Evolutionary conservation across 2,329 filamentous ascomycete genomes (phyloP).

Genomic region (Blastomyces emzantsi): DNA sequence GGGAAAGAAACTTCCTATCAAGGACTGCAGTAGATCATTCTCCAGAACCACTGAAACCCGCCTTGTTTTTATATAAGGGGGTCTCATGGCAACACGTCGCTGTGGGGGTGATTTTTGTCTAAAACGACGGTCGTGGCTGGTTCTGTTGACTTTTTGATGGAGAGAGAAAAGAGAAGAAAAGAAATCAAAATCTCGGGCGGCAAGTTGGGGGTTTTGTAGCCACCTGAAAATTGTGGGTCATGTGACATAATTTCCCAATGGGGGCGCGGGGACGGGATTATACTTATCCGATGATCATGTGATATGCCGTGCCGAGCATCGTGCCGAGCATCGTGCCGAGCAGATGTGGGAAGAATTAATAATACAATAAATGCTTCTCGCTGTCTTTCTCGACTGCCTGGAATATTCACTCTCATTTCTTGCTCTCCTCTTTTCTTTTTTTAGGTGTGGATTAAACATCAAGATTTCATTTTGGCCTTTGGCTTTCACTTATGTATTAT

Average conservation of each 20-base stretch:
- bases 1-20: constrained; percentile 63
- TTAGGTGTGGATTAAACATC: not conserved
- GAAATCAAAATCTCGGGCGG: constrained; percentile 16
- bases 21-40: constrained; percentile 47
- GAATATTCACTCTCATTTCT: not conserved
- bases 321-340: too few species aligned
- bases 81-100: constrained; percentile 60
- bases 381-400: too few species aligned
- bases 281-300: constrained; percentile 16
- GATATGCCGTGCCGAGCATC: not conserved
- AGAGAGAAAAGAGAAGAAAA: constrained; percentile 37
- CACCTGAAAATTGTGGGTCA: constrained; percentile 20
- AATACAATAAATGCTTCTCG: not conserved
- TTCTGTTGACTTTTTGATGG: constrained; percentile 50
- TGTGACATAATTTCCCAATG: constrained; percentile 17
- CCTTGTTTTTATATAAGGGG: constrained; percentile 8
- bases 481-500: not conserved
- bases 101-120: constrained; percentile 37
- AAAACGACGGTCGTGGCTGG: constrained; percentile 62
- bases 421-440: not conserved
- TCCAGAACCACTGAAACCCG: constrained; percentile 53
- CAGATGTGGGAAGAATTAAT: not conserved
- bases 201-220: constrained; percentile 22
- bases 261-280: constrained; percentile 12
- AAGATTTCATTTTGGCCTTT: not conserved